These are phyloP conservation scores for Nepenthes mirabilis DNA, from an alignment of 148 eudicot genomes.

Conservation along the genomic window DNA sequence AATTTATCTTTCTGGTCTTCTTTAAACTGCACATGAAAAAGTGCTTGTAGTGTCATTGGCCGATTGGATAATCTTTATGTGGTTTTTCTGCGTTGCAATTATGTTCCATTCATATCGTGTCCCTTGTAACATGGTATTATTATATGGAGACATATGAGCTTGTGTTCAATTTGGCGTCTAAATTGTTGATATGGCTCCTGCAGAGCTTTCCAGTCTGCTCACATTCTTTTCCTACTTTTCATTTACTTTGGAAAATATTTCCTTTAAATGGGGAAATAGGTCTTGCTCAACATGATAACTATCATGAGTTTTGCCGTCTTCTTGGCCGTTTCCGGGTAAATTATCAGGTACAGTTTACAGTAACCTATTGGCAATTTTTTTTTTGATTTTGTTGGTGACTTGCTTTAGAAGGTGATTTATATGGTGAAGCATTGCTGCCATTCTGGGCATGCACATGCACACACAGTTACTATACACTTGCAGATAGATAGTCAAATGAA, in stretches of 20 bases:
- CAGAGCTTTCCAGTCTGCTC: not conserved
- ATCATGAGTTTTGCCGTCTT: conserved; percentile 92
- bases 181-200: not conserved
- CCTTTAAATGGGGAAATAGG: conserved; percentile 24
- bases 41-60: too few relatives aligned
- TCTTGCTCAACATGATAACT: conserved; percentile 90
- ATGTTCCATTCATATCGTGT: too few relatives aligned
- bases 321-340: conserved; percentile 78
- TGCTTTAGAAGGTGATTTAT: not conserved
- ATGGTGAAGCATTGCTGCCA: not conserved
- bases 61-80: too few relatives aligned
- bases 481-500: too few relatives aligned
- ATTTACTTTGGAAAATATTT: not conserved
- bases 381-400: not conserved
- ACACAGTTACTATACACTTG: too few relatives aligned
- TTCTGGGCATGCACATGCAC: too few relatives aligned
- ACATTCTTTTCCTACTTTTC: not conserved
- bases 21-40: too few relatives aligned
- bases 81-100: too few relatives aligned
- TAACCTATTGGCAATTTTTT: not conserved
- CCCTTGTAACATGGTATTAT: too few relatives aligned
- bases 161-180: too few relatives aligned
- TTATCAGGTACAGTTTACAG: conserved; percentile 52
- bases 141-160: too few relatives aligned
- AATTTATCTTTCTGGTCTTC: too few relatives aligned